phyloP scores from a whole-genome alignment of 2,329 filamentous ascomycete genomes.

The Xylaria polymorpha region DNA sequence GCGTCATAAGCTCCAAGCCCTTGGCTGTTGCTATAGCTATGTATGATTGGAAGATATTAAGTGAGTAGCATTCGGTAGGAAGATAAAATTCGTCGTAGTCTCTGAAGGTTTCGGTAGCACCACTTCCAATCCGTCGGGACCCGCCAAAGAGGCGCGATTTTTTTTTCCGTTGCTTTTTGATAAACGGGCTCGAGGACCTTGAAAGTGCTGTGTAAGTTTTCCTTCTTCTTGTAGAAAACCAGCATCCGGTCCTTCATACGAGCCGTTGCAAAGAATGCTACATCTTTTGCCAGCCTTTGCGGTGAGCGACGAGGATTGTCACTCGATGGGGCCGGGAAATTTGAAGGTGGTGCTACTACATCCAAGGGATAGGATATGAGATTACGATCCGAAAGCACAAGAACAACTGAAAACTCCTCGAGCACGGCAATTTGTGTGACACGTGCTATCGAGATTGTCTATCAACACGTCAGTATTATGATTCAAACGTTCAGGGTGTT shows the following conservation, averaged over 20 bases:
- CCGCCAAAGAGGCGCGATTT: conserved; percentile 74
- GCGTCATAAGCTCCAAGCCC: conserved; percentile 93
- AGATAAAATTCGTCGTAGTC: conserved; percentile 99
- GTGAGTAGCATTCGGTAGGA: conserved; percentile 90
- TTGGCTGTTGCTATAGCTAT: conserved; percentile 91
- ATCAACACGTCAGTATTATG: conserved; percentile 34
- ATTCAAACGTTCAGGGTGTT: conserved; percentile 33
- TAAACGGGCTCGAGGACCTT: conserved; percentile 96
- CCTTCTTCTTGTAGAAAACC: conserved; percentile 97
- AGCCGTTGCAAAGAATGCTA: conserved; percentile 95
- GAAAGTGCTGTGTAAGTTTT: conserved; percentile 92
- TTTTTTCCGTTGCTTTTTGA: conserved; percentile 88
- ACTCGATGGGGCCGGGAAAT: conserved; percentile 69
- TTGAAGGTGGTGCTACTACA: conserved; percentile 74
- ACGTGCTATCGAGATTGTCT: conserved; percentile 80
- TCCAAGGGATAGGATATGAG: conserved; percentile 95
- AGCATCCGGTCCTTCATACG: conserved; percentile 96
- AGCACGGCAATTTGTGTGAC: conserved; percentile 95
- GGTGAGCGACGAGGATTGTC: conserved; percentile 87
- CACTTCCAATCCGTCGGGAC: conserved; percentile 66
- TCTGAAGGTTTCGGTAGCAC: conserved; percentile 92
- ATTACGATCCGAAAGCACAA: conserved; percentile 90
- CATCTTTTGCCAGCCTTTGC: conserved; percentile 90
- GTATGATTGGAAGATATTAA: conserved; percentile 96
- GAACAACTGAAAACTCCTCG: conserved; percentile 93